Conservation (phyloP, 371 early-diverging fungal species). For the Apophysomyces variabilis region DNA sequence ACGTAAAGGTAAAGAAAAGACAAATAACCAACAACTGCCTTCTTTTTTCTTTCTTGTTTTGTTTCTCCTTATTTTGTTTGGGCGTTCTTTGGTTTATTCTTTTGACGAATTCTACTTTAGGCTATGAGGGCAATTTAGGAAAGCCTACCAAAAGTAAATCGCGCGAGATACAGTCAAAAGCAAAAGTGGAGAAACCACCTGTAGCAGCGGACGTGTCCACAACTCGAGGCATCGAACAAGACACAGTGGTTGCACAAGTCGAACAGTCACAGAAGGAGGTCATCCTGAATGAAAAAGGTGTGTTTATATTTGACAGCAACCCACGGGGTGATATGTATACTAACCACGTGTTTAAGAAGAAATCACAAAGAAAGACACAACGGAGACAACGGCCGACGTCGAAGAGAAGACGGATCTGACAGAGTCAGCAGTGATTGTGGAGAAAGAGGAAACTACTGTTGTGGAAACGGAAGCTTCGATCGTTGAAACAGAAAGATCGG, state of each 20-base stretch:
- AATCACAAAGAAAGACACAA: not conserved
- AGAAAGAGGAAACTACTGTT: not conserved
- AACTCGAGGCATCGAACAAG: not conserved
- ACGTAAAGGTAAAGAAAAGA: conserved; percentile 11
- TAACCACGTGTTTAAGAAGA: conserved; percentile 8
- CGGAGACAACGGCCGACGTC: not conserved
- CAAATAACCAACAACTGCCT: not conserved
- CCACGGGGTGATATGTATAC: not conserved
- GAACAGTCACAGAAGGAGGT: conserved; percentile 4
- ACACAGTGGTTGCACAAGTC: conserved; percentile 1
- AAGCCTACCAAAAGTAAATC: not conserved
- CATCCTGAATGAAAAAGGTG: not conserved
- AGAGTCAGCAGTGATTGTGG: not conserved
- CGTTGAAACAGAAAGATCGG: not conserved
- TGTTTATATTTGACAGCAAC: conserved; percentile 6
- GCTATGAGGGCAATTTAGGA: not conserved
- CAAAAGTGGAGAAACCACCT: not conserved
- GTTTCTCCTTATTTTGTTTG: not conserved
- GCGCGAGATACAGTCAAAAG: not conserved
- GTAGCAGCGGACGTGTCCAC: not conserved
- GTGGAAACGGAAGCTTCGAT: not conserved
- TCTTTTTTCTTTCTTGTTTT: not conserved
- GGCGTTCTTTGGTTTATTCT: too few relatives aligned
- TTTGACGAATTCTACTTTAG: not conserved
- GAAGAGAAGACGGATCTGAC: not conserved